Evolutionary conservation across 768 basidiomycete species (phyloP).

Genomic region (Tylopilus sp.): DNA sequence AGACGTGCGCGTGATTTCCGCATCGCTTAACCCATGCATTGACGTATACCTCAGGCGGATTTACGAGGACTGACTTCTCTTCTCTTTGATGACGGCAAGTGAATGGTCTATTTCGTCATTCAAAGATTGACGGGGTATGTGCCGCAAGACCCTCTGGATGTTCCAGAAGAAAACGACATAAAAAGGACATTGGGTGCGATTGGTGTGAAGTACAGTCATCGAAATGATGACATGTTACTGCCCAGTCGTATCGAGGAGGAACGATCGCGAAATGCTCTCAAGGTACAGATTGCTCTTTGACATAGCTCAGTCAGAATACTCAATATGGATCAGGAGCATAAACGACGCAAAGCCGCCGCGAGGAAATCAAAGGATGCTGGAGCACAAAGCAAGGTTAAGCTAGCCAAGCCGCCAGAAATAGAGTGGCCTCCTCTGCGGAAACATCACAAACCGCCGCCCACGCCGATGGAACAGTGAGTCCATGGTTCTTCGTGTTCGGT

Average conservation of each 20-base stretch:
- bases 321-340: constrained; percentile 23
- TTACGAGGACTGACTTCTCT: constrained; percentile 59
- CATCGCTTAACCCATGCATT: not conserved
- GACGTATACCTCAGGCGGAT: constrained; percentile 38
- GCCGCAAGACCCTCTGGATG: constrained; percentile 37
- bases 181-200: constrained; percentile 54
- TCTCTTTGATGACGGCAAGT: constrained; percentile 68
- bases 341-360: constrained; percentile 19
- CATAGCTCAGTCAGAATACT: not conserved
- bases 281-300: constrained; percentile 35
- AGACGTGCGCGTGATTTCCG: constrained; percentile 12
- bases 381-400: constrained; percentile 6
- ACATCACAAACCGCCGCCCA: constrained; percentile 49
- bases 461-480: constrained; percentile 50
- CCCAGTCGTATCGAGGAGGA: constrained; percentile 69
- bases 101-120: not conserved
- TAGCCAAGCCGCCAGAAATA: constrained; percentile 34
- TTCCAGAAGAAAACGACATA: constrained; percentile 45
- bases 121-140: not conserved
- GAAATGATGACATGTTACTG: constrained; percentile 66
- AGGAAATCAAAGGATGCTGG: constrained; percentile 20
- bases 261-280: constrained; percentile 49
- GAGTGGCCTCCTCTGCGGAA: constrained; percentile 65
- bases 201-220: constrained; percentile 71
- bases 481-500: not conserved